Base-by-base conservation (phyloP, 495 filamentous ascomycete genomes). In the Hyphodiscus hymeniophilus region DNA sequence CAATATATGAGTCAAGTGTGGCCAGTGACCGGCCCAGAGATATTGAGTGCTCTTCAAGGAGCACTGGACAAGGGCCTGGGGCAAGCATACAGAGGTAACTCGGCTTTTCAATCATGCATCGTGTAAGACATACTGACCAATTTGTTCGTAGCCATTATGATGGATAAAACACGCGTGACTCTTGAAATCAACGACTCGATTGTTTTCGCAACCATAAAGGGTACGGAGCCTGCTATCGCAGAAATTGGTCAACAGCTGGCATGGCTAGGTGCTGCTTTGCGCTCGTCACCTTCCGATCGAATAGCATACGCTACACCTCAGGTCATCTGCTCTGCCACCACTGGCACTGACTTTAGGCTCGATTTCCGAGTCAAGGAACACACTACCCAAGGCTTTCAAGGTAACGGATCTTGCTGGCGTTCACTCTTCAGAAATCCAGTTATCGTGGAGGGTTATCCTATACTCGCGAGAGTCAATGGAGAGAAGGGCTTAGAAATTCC, bases 391-490 rank as follows among this genome's bases (percentile, higher is more conserved):
- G 6, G 34, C 20, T 12, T 4, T 38, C 11, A n/a, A 20, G 41
- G 15, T 7, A 33, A 55, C 38, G 66, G 66, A 0, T 44, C 62
- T 20, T 70, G 66, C 48, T 70, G 66, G 65, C 60, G 62, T 15
- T 31, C 45, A 4, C 34, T 70, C 21, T 64, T 68, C 48, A 17
- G 48, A 23, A 63, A 61, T 26, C 65, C 64, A 36, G 54, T 68
- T 0, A 36, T 68, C 15, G 65, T 65, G 0, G 47, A 42, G 26
- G 65, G 65, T 3, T 70, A 55, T 45, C 66, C 65, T 1, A 64
- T 66, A 10, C 43, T 20, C 10, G 16, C 38, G 12, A 51, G 55
- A 32, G 17, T 15, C 10, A 35, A 55, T 3, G 1, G 13, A 7
- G 30, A 39, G 18, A 20, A 34, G 12, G 62, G 64, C 0, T 38